Evolutionary conservation across 305 asterid genomes (phyloP), one percentile per base, ranked within the genome.

Genomic region (Salvia sclarea): DNA sequence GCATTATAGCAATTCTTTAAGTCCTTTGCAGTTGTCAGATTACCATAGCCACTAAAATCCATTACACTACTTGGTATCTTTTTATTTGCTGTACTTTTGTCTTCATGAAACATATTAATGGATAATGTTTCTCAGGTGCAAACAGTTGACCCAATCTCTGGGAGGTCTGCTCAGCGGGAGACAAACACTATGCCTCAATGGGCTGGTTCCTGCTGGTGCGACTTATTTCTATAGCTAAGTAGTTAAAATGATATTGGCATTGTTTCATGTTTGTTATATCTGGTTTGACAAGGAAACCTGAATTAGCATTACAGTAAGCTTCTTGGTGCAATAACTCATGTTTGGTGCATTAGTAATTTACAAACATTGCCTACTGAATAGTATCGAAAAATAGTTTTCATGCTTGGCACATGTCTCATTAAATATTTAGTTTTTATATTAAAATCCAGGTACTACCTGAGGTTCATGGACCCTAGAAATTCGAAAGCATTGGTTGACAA

Each of bases 201-300:
- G 99, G 99, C 99, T 80, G 99, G 99, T 78, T 94, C 99, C 69
- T 94, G 99, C 94, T 94, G 99, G 99, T 94, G 76, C 66, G 72
- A 31, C 68, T 54, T 47, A 25, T 78, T 79, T 75, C 65, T 53
- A 10, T 43, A 55, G 38, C 35, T 61, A 38, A 70, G 33, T 58
- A 57, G 55, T 68, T 37, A 48, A 57, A 30, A 54, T 61, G 55
- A 4, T 50, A 48, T 68, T 62, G 25, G 11, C 20, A 48, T 45
- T 64, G 41, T 45, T 66, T 50, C 28, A 33, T 69, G 64, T 20
- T 58, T 61, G 10, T 41, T 71, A 60, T 17, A 35, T 8, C 35
- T 61, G 69, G 16, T 54, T 59, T 59, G 60, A 54, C 70, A 28
- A 8, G 48, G 25, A 56, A 61, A 18, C 31, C 31, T 48, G 21